Conservation (phyloP, 805 yeast species). For the Myxozyma monticola region DNA sequence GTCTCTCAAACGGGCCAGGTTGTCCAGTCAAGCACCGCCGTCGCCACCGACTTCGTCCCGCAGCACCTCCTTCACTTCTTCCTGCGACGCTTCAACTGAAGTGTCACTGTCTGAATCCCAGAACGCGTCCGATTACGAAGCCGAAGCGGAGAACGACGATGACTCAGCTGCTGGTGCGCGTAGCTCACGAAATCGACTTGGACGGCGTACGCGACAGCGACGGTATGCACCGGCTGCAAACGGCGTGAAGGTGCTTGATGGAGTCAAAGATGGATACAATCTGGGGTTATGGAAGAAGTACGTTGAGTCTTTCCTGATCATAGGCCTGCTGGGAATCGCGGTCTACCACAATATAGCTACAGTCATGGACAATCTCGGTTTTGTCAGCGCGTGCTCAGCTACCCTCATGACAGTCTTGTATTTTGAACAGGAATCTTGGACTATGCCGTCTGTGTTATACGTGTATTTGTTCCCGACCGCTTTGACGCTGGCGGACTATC, state of each 20-base stretch:
- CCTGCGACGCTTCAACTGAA: background rate
- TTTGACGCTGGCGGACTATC: conserved; percentile 25
- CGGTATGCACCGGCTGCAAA: background rate
- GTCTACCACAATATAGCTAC: conserved; percentile 13
- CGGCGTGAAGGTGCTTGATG: conserved; percentile 18
- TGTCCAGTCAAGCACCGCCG: too few relatives aligned
- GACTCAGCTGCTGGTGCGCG: too few relatives aligned
- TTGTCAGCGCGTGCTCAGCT: conserved; percentile 7
- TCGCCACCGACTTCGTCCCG: conserved; percentile 3
- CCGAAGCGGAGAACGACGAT: background rate
- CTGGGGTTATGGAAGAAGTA: conserved; percentile 29
- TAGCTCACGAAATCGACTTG: background rate
- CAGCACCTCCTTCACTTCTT: background rate
- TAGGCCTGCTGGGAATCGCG: conserved; percentile 23
- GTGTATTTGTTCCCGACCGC: conserved; percentile 29
- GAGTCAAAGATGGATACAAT: conserved; percentile 31
- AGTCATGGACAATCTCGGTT: conserved; percentile 12
- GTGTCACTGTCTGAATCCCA: too few relatives aligned
- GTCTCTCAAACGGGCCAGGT: too few relatives aligned
- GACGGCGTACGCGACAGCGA: conserved; percentile 1
- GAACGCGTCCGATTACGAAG: conserved; percentile 4
- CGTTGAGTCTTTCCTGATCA: conserved; percentile 28
- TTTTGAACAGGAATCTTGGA: conserved; percentile 14
- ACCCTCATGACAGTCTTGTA: conserved; percentile 5
- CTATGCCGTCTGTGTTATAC: conserved; percentile 30